These are phyloP conservation scores for Suillus ampliporus DNA, from an alignment of 768 basidiomycete species.

Conservation along the genomic window DNA sequence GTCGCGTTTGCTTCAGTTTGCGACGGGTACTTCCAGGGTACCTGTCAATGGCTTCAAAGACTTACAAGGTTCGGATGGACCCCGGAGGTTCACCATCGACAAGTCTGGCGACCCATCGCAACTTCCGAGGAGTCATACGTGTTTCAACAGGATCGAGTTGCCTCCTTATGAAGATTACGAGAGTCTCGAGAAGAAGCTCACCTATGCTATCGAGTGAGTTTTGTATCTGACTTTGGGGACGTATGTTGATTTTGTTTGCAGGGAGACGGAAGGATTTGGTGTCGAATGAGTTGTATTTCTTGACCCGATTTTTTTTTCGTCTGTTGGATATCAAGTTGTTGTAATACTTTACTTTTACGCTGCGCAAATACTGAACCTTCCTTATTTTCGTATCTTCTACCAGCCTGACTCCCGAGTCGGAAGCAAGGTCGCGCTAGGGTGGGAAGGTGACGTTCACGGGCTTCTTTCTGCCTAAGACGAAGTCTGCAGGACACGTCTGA, in stretches of 20 bases:
- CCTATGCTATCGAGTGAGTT: conserved; percentile 82
- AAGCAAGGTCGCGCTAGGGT: background rate
- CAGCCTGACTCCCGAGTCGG: background rate
- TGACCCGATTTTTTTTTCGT: conserved; percentile 13
- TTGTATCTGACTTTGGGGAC: background rate
- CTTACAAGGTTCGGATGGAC: conserved; percentile 91
- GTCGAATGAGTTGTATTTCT: conserved; percentile 49
- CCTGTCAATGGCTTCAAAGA: conserved; percentile 96
- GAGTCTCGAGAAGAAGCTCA: conserved; percentile 83
- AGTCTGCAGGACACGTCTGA: too few species aligned
- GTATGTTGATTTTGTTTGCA: conserved; percentile 34
- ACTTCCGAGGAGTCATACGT: conserved; percentile 90
- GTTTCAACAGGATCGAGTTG: conserved; percentile 89
- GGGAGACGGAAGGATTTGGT: conserved; percentile 81
- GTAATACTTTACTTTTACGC: background rate
- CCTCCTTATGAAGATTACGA: conserved; percentile 91
- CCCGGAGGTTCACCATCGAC: conserved; percentile 92
- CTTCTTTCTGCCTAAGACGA: too few species aligned
- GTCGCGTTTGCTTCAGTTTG: conserved; percentile 86
- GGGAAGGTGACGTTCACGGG: background rate
- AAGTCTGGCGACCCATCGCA: conserved; percentile 91
- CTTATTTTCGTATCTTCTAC: background rate
- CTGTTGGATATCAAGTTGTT: conserved; percentile 6
- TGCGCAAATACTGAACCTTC: background rate
- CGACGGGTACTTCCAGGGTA: conserved; percentile 83